Conservation (phyloP, 2,329 filamentous ascomycete species). For the Exserohilum rostratum region DNA sequence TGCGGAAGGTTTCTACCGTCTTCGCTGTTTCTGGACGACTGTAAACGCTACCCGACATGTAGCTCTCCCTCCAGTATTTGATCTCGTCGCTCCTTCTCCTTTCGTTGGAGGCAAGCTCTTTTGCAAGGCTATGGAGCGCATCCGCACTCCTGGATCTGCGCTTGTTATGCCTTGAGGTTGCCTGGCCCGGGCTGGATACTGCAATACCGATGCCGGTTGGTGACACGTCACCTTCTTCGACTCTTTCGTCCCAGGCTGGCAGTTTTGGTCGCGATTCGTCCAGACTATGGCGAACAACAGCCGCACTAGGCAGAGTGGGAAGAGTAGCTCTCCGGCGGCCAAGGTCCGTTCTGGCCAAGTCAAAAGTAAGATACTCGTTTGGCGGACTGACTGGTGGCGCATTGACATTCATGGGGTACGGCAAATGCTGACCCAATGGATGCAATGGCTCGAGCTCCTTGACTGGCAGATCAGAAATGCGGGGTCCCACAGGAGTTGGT, state of each 20-base stretch:
- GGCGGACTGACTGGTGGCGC: conserved; percentile 45
- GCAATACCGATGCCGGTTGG: conserved; percentile 47
- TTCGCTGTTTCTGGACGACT: conserved; percentile 44
- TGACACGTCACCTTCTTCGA: conserved; percentile 29
- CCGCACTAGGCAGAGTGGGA: conserved; percentile 36
- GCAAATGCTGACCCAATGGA: conserved; percentile 44
- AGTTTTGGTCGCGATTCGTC: conserved; percentile 32
- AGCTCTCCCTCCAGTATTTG: conserved; percentile 45
- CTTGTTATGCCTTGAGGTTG: conserved; percentile 29
- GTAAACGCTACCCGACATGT: conserved; percentile 41
- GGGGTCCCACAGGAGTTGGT: conserved; percentile 19
- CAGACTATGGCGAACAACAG: conserved; percentile 36
- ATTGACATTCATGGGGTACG: conserved; percentile 51
- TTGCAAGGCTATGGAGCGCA: conserved; percentile 43
- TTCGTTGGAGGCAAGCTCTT: conserved; percentile 28
- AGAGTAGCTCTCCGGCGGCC: conserved; percentile 45
- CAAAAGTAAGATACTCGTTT: conserved; percentile 44
- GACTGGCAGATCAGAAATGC: conserved; percentile 46
- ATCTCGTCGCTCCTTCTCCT: conserved; percentile 45
- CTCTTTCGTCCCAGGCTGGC: conserved; percentile 37
- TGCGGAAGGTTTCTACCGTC: conserved; percentile 41
- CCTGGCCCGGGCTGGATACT: conserved; percentile 38
- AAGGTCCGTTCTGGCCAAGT: conserved; percentile 28
- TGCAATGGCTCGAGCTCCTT: conserved; percentile 42
- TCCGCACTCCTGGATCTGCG: conserved; percentile 48